Evolutionary conservation across 257 asterid genomes (phyloP).

Genomic region (Capsicum chinense): DNA sequence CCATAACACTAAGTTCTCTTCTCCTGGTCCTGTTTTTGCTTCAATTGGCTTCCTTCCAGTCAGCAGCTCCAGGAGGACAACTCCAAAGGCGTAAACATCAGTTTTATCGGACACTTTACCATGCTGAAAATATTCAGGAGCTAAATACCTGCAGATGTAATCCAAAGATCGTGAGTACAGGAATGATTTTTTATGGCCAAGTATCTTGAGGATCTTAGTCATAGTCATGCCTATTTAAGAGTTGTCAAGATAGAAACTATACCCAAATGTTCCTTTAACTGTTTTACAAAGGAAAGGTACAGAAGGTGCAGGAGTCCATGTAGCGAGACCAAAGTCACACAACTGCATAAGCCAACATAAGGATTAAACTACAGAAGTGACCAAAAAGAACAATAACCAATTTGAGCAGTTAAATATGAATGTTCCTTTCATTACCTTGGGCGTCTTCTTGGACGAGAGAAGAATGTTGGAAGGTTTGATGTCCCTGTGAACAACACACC

Average conservation of each 20-base stretch:
- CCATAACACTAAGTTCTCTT: constrained; percentile 85
- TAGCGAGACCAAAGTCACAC: constrained; percentile 94
- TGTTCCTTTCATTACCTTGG: constrained; percentile 54
- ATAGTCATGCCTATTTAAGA: background rate
- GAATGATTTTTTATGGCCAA: background rate
- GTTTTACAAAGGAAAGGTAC: constrained; percentile 92
- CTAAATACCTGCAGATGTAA: constrained; percentile 64
- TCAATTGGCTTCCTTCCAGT: constrained; percentile 90
- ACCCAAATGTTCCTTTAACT: constrained; percentile 98
- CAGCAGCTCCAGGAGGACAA: constrained; percentile 83
- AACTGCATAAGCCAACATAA: constrained; percentile 46
- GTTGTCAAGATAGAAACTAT: constrained; percentile 24
- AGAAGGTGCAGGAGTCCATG: constrained; percentile 93
- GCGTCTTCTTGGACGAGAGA: constrained; percentile 70
- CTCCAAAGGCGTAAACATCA: constrained; percentile 86
- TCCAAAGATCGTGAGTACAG: background rate
- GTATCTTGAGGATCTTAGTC: background rate
- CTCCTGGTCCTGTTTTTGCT: constrained; percentile 79
- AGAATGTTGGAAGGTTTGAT: constrained; percentile 96
- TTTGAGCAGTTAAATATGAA: constrained; percentile 15
- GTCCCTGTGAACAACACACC: constrained; percentile 92
- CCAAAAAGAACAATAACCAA: background rate
- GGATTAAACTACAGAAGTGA: constrained; percentile 23
- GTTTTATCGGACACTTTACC: constrained; percentile 95
- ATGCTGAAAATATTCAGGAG: constrained; percentile 95